Evolutionary conservation across 352 stramenopile genomes (phyloP).

Genomic region (Phytophthora pluvialis): DNA sequence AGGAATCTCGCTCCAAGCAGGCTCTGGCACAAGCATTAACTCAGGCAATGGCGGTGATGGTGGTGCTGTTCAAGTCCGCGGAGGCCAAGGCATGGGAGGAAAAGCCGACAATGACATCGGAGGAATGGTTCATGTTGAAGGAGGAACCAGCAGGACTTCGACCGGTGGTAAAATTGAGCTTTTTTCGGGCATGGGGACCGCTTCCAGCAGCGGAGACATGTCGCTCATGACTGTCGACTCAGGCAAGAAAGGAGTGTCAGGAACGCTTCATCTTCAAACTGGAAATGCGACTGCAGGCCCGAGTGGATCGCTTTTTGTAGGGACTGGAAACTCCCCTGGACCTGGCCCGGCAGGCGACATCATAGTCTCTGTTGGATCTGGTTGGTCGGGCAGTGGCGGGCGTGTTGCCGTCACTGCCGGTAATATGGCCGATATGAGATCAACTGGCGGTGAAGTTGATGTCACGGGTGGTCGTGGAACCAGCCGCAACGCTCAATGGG

Average conservation of each 20-base stretch:
- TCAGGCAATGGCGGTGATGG: conserved; percentile 66
- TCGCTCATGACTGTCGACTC: conserved; percentile 67
- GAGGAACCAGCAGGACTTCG: conserved; percentile 50
- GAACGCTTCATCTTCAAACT: conserved; percentile 71
- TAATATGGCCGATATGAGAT: conserved; percentile 51
- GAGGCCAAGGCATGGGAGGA: conserved; percentile 61
- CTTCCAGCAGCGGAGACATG: conserved; percentile 75
- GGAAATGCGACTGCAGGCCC: conserved; percentile 69
- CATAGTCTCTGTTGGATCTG: conserved; percentile 74
- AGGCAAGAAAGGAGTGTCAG: conserved; percentile 82
- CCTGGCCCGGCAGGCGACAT: conserved; percentile 83
- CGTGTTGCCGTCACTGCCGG: conserved; percentile 73
- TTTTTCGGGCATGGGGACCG: conserved; percentile 48
- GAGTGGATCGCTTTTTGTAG: conserved; percentile 78
- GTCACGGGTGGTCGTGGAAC: conserved; percentile 59
- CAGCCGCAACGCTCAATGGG: conserved; percentile 44
- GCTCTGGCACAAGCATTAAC: conserved; percentile 55
- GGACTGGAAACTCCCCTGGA: conserved; percentile 72
- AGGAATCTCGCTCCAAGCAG: conserved; percentile 54
- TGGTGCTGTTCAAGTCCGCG: conserved; percentile 55
- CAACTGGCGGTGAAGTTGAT: conserved; percentile 56
- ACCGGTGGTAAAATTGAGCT: conserved; percentile 74
- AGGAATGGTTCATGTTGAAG: conserved; percentile 68
- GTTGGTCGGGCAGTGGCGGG: conserved; percentile 86
- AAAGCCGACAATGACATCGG: conserved; percentile 52